Evolutionary conservation across 148 eudicot species (phyloP).

Genomic region (Mesembryanthemum crystallinum): DNA sequence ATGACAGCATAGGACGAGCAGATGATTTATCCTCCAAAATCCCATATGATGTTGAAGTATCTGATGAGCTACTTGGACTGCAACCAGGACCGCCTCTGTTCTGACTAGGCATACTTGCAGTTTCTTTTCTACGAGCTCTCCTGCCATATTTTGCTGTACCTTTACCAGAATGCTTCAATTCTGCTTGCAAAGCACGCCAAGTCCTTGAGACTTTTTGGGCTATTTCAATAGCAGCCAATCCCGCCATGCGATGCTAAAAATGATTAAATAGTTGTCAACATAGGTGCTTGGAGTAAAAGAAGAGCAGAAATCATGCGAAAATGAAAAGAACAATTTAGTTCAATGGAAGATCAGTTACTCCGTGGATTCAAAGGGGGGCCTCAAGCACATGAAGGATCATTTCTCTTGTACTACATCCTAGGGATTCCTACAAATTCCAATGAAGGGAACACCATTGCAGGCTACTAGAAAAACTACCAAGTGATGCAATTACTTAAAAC

Average conservation of each 20-base stretch:
- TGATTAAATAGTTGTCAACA: slow-evolving; percentile 18
- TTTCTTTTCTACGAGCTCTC: slow-evolving; percentile 74
- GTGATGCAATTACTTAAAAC: background rate
- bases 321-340: slow-evolving; percentile 7
- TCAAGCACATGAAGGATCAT: background rate
- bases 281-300: background rate
- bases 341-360: background rate
- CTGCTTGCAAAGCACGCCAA: slow-evolving; percentile 85
- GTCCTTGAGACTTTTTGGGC: slow-evolving; percentile 92
- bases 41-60: slow-evolving; percentile 52
- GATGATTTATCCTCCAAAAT: slow-evolving; percentile 60
- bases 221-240: slow-evolving; percentile 95
- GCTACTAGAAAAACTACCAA: background rate
- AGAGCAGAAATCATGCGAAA: background rate
- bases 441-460: background rate
- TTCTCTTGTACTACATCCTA: background rate
- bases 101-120: slow-evolving; percentile 52
- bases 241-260: slow-evolving; percentile 97
- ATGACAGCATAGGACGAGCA: slow-evolving; percentile 62
- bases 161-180: slow-evolving; percentile 69
- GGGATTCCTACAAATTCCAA: background rate
- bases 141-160: slow-evolving; percentile 62
- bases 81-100: slow-evolving; percentile 98
- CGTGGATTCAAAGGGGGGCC: background rate
- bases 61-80: slow-evolving; percentile 74